phyloP scores from a whole-genome alignment of 768 basidiomycete species.

The Naganishia vaughanmartiniae region DNA sequence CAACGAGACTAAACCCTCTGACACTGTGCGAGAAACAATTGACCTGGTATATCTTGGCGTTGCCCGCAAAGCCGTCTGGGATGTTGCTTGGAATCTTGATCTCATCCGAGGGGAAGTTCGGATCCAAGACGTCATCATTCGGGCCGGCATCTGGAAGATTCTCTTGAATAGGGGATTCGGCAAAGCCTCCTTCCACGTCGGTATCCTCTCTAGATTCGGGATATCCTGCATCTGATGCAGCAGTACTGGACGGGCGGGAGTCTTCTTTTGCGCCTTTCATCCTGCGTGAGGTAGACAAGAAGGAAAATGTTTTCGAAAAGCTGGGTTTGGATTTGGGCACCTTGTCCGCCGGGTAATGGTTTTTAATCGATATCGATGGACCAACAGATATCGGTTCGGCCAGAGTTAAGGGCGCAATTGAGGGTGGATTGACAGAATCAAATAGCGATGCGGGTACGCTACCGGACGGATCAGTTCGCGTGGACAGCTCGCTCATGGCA shows the following conservation, averaged over 20 bases:
- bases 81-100: slow-evolving; percentile 27
- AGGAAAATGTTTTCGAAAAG: slow-evolving; percentile 14
- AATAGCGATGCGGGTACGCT: neutral
- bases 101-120: slow-evolving; percentile 21
- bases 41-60: slow-evolving; percentile 3
- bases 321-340: slow-evolving; percentile 10
- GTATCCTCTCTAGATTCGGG: slow-evolving; percentile 1
- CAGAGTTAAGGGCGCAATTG: slow-evolving; percentile 7
- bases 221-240: neutral
- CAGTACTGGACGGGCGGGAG: neutral
- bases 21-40: neutral
- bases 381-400: slow-evolving; percentile 7
- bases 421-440: neutral
- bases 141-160: slow-evolving; percentile 8
- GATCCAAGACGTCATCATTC: slow-evolving; percentile 18
- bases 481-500: slow-evolving; percentile 4
- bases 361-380: neutral
- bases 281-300: slow-evolving; percentile 4
- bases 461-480: neutral
- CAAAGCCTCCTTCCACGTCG: slow-evolving; percentile 8
- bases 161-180: slow-evolving; percentile 13
- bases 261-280: neutral
- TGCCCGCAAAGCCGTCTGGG: slow-evolving; percentile 16
- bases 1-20: neutral
- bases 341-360: neutral